phyloP scores from a whole-genome alignment of 2,329 filamentous ascomycete genomes.

The Colletotrichum tropicicola region DNA sequence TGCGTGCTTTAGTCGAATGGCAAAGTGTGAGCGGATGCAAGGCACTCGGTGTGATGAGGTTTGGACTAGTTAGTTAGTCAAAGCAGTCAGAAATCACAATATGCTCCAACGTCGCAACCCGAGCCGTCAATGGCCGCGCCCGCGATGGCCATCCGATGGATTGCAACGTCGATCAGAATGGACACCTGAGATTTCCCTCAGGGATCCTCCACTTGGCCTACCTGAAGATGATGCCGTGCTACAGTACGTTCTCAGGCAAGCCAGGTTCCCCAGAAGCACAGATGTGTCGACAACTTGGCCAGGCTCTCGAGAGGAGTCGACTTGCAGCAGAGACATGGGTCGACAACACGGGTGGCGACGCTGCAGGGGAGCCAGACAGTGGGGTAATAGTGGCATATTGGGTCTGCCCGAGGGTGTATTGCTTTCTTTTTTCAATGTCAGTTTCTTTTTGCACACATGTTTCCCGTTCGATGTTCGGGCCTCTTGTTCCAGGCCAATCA shows the following conservation, averaged over 20 bases:
- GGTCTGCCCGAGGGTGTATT: no score
- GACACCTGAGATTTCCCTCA: no score
- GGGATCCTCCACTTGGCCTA: not conserved
- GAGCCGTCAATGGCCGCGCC: not conserved
- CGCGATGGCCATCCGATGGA: no score
- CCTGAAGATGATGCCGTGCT: not conserved
- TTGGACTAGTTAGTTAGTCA: not conserved
- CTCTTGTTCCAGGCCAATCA: constrained; percentile 4
- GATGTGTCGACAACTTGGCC: no score
- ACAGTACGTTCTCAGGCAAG: not conserved
- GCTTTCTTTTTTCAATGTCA: not conserved
- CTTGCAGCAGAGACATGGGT: not conserved
- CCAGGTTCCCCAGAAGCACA: not conserved
- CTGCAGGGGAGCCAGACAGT: not conserved
- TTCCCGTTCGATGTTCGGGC: not conserved
- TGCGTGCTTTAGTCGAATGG: not conserved
- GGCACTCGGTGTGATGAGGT: not conserved
- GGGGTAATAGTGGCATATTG: not conserved
- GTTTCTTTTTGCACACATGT: constrained; percentile 5
- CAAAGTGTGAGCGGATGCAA: not conserved
- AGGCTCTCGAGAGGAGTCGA: not conserved
- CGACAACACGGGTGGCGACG: not conserved
- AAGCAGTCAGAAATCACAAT: not conserved
- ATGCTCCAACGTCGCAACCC: not conserved
- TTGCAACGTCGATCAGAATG: no score